Evolutionary conservation across 495 filamentous ascomycete genomes (phyloP).

Genomic region (Xylaria curta): DNA sequence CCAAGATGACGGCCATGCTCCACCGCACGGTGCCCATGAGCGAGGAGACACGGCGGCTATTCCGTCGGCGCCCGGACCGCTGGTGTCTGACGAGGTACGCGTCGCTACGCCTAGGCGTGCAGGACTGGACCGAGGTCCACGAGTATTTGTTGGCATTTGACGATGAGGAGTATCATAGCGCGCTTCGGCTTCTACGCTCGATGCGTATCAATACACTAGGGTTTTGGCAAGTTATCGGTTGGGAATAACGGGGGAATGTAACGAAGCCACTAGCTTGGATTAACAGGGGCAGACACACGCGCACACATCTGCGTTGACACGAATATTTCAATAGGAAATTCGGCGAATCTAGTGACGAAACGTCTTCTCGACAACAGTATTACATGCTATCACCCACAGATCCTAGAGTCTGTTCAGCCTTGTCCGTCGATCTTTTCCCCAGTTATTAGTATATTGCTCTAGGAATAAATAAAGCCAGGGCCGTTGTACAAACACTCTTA

Average conservation of each 20-base stretch:
- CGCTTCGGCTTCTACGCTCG: slow-evolving; percentile 13
- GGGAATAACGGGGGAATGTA: background rate
- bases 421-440: slow-evolving; percentile 10
- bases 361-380: background rate
- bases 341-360: background rate
- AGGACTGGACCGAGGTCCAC: slow-evolving; percentile 21
- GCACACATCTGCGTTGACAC: background rate
- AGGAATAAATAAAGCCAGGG: background rate
- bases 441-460: background rate
- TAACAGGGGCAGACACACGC: background rate
- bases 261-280: background rate
- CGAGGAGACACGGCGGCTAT: slow-evolving; percentile 2
- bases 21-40: slow-evolving; percentile 6
- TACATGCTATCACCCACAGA: background rate
- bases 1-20: slow-evolving; percentile 21
- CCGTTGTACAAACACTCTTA: background rate
- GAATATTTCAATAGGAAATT: background rate
- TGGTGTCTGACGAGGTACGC: slow-evolving; percentile 19
- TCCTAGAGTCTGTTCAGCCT: background rate
- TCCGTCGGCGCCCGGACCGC: slow-evolving; percentile 9
- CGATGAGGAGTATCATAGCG: slow-evolving; percentile 12
- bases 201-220: slow-evolving; percentile 23
- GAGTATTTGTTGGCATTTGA: slow-evolving; percentile 18
- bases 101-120: background rate
- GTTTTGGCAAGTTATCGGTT: slow-evolving; percentile 20